Evolutionary conservation across 345 rosid genomes (phyloP), one percentile per base, ranked within the genome.

Genomic region (Balakata baccata): DNA sequence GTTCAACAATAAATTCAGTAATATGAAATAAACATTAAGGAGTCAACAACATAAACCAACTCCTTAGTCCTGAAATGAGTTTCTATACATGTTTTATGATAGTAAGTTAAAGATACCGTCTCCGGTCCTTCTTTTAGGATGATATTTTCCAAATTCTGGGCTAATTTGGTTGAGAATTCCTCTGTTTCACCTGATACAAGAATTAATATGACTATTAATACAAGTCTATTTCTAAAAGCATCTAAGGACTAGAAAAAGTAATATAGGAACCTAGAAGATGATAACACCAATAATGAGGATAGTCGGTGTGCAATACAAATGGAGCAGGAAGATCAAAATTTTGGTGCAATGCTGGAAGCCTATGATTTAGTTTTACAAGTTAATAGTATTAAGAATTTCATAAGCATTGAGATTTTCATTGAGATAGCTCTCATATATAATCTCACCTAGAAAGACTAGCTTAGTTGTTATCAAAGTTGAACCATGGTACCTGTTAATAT

Each of bases 221-320:
- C 46, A 17, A 37, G 1, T 6, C 18, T 49, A 34, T 68, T 61
- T n/a, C 41, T 62, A 23, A 66, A 46, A 66, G 58, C 43, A 76
- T 18, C 29, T 5, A 50, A 46, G 16, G 41, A 45, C 29, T 37
- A 16, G 22, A n/a, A 51, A 5, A n/a, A 53, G 25, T 5, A 18
- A 6, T 25, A 45, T 41, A 38, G 54, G 37, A 78, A 95, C 99
- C 99, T 82, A 88, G 92, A 81, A 85, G 92, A 86, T 91, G 98
- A 81, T 75, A 86, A 66, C 98, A 92, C 97, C 99, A 93, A 81
- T 95, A 95, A 83, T 95, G 99, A 84, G 98, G 98, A 78, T 98
- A 95, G 81, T 95, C 96, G 11, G 98, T 90, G 68, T 95, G 97
- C 68, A 91, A 62, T 60, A 95, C 93, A 76, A 95, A 95, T 20